A percentile compares a stretch with the other conserved stretches of the same genome.
Evolutionary conservation across 176 grass and related monocot species (phyloP).

Genomic region (Hordeum marinum): DNA sequence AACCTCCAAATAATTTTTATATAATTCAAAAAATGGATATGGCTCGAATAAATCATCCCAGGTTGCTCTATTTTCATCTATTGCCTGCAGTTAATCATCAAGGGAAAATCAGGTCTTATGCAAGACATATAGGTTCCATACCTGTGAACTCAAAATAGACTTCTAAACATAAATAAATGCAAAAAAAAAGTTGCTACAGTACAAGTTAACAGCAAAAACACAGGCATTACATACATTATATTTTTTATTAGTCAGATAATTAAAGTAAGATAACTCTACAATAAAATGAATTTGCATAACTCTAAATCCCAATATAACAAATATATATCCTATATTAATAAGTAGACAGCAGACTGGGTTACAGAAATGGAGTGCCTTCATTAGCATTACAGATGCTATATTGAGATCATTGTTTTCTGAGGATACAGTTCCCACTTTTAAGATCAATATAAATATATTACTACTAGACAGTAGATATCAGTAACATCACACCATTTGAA

Average conservation of each 20-base stretch:
- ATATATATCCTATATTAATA: neutral
- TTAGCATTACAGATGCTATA: neutral
- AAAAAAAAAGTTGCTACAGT: neutral
- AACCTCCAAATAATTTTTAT: constrained; percentile 82
- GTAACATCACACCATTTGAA: neutral
- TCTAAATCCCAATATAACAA: neutral
- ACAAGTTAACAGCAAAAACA: neutral
- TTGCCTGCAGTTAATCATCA: constrained; percentile 51
- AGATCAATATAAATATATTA: neutral
- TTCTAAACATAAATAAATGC: constrained; percentile 1
- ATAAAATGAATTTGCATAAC: neutral
- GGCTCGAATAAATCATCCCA: constrained; percentile 71
- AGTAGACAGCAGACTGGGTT: too few relatives aligned
- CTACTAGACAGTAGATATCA: neutral
- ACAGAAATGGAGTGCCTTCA: too few relatives aligned
- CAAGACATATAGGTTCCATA: neutral
- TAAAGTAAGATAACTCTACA: constrained; percentile 12
- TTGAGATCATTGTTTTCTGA: neutral
- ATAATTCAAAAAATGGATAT: constrained; percentile 89
- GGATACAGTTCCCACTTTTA: neutral
- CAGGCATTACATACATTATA: constrained; percentile 2
- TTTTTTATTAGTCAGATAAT: neutral
- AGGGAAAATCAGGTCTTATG: neutral
- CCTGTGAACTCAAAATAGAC: neutral
- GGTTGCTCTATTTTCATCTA: constrained; percentile 60